Evolutionary conservation across 2,329 filamentous ascomycete species (phyloP).

Genomic region (Colletotrichum sp.): DNA sequence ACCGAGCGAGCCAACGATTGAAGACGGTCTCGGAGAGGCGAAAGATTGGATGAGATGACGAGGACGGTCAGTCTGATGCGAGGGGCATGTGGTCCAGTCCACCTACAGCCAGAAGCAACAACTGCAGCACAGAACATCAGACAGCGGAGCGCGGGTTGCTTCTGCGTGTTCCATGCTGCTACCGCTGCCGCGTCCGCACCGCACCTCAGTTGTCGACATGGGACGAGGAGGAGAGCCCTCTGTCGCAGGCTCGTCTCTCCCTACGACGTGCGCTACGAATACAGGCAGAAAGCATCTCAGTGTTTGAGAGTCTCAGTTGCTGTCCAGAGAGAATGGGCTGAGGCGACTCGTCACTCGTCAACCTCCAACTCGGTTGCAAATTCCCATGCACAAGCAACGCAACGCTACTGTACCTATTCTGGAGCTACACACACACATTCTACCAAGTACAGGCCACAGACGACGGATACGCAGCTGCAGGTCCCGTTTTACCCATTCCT

Average conservation of each 20-base stretch:
- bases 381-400: not conserved
- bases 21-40: not conserved
- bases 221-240: not conserved
- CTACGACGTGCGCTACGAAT: not conserved
- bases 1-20: not conserved
- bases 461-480: conserved; percentile 3
- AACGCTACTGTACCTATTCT: not conserved
- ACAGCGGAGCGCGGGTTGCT: not conserved
- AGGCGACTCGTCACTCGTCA: conserved; percentile 5
- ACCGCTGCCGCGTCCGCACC: not conserved
- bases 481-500: conserved; percentile 4
- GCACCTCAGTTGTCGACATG: not conserved
- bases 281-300: not conserved
- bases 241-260: not conserved
- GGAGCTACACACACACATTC: not conserved
- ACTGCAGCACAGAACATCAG: not conserved
- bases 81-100: not conserved
- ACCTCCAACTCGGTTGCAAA: conserved; percentile 12
- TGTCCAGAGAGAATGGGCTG: not conserved
- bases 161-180: conserved; percentile 6
- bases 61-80: not conserved
- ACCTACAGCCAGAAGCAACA: not conserved
- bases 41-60: conserved; percentile 1
- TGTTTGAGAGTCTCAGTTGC: not conserved
- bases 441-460: not conserved